Evolutionary conservation across 306 rosid species (phyloP), one percentile per base, ranked within the genome.

Genomic region (Corylus americana): DNA sequence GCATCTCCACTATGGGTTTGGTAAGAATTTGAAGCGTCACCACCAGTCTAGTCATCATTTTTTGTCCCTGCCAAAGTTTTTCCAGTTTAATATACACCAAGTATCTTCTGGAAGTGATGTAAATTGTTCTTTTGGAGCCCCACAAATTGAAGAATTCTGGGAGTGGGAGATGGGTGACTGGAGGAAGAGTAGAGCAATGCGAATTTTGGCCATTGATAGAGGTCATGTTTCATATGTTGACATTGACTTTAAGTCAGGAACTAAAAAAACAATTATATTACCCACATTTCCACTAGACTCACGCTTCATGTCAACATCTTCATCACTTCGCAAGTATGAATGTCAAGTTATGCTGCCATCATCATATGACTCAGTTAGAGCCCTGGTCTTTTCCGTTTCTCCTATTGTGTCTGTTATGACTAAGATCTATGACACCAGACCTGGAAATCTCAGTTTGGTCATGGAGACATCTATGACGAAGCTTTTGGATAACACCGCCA

Each of bases 91-190:
- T 77, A 25, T 86, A 20, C 92, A 91, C 71, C 84, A 82, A 57
- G 69, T 77, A 35, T 84, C 92, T 69, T 74, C 81, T 67, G 85
- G 77, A 74, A 81, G 61, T 74, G 77, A 62, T 37, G 77, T 75
- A 70, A 88, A 92, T 80, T 95, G 99, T 89, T 91, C 97, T 17
- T 6, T 44, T 66, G 88, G 74, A 66, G 84, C 82, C 57, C 76
- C 85, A 3, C 84, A 83, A 27, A 18, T 76, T 81, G 83, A 83
- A 72, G 99, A 93, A 73, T 95, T 95, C 75, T 93, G 98, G 98
- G 99, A 95, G 84, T 95, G 99, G 99, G 98, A 93, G 88, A 93
- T 90, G 94, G 99, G 98, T 29, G 99, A 93, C 79, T 95, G 98
- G 96, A 89, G 98, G 90, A 92, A 75, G 90, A 91, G 83, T 73